Conservation (phyloP, 2,329 filamentous ascomycete species). For the Talaromyces sp. region DNA sequence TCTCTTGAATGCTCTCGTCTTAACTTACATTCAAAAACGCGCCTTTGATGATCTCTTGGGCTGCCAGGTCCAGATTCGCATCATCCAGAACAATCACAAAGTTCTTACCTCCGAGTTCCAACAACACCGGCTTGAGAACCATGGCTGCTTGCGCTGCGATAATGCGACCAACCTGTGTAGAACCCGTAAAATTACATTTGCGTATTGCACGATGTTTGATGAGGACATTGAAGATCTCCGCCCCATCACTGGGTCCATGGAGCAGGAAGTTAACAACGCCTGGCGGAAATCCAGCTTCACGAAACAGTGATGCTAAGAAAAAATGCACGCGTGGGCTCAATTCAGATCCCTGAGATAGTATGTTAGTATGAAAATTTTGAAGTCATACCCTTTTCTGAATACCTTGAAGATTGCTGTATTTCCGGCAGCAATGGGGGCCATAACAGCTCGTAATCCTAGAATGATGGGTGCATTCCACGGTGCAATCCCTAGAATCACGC, state of each 20-base stretch:
- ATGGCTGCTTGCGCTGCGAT: slow-evolving; percentile 38
- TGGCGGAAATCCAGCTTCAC: slow-evolving; percentile 42
- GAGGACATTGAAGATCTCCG: slow-evolving; percentile 34
- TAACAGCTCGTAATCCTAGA: slow-evolving; percentile 49
- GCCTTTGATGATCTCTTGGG: slow-evolving; percentile 43
- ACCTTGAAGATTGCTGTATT: slow-evolving; percentile 71
- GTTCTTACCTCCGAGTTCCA: slow-evolving; percentile 52
- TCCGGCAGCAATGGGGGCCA: slow-evolving; percentile 64
- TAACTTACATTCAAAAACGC: slow-evolving; percentile 54
- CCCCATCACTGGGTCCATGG: slow-evolving; percentile 31
- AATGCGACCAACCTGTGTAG: slow-evolving; percentile 41
- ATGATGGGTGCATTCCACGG: slow-evolving; percentile 65
- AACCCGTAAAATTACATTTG: slow-evolving; percentile 48
- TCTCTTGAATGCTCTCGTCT: slow-evolving; percentile 41
- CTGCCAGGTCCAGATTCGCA: slow-evolving; percentile 44
- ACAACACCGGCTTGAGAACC: slow-evolving; percentile 44
- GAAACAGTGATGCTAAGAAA: slow-evolving; percentile 43
- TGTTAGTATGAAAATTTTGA: neutral
- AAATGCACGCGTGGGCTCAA: slow-evolving; percentile 60
- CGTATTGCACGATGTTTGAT: slow-evolving; percentile 38
- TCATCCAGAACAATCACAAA: slow-evolving; percentile 45
- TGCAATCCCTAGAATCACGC: slow-evolving; percentile 72
- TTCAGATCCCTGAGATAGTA: slow-evolving; percentile 52
- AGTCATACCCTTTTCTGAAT: neutral
- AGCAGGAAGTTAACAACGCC: slow-evolving; percentile 43